Evolutionary conservation across 2,329 filamentous ascomycete genomes (phyloP), one percentile per base, ranked within the genome.

Genomic region (Magnaporthiopsis incrustans): DNA sequence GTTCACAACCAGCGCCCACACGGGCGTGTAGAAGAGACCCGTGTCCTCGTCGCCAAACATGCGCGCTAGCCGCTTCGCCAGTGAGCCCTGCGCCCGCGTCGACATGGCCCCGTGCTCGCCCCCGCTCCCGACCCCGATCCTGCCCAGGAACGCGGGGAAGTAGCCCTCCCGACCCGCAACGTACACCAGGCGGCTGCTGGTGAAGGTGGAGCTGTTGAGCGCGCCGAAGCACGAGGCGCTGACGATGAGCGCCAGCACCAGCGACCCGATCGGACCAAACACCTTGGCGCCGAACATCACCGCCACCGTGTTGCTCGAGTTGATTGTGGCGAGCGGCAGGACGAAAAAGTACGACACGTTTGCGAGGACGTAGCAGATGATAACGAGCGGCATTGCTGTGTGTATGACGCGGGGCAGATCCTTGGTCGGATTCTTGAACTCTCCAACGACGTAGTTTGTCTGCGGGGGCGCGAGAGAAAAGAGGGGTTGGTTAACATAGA

Each of bases 371-470:
- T 98, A 99, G 70, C 85, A 90, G 33, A 92, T 74, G 67, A 99
- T 98, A 65, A 99, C 94, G 59, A 97, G 80, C 2, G 95, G 93
- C 85, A 99, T 95, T 18, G 94, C 93, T 0, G 94, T 97, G 77
- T 99, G 95, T 65, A 99, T 97, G 32, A 97, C 93, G 27, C 92
- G 87, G 0, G 95, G 95, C 12, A 99, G 86, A 74, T 99, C 95
- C 67, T 92, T 88, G 60, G 85, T 85, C 0, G 95, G 92, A 72
- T 97, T 93, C 71, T 92, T 90, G 79, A 99, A 98, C 77, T 99
- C 95, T 70, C 93, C 95, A 0, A 96, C 92, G 8, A 99, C 95
- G 72, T 97, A 99, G 77, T 97, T 99, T 67, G 94, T 96, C 91
- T 95, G 67, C 12, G 50, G 22, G 27, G 50, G n/a, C n/a, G n/a